phyloP scores from a whole-genome alignment of 2,329 filamentous ascomycete genomes.

The Aspergillus luchuensis region DNA sequence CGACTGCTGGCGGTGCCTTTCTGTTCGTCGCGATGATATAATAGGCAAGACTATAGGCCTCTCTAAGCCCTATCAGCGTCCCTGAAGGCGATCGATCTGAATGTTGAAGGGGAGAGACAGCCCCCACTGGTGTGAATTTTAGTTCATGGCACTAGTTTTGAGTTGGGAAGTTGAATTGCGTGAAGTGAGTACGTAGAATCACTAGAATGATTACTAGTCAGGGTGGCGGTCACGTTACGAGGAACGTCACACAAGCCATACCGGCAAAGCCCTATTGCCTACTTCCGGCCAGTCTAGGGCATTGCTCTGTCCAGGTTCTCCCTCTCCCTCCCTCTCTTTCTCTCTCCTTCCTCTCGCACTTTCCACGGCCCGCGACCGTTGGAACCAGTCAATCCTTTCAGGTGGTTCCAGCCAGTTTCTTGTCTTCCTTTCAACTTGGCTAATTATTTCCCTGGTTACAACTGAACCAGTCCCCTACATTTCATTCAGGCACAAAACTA shows the following conservation, averaged over 20 bases:
- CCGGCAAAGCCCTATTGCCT: background rate
- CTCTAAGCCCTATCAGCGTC: background rate
- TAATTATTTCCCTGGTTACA: background rate
- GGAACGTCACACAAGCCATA: too few relatives aligned
- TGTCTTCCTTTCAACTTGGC: background rate
- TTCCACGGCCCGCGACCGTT: background rate
- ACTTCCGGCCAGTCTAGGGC: background rate
- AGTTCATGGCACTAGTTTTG: background rate
- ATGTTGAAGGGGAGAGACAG: background rate
- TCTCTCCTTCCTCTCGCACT: too few relatives aligned
- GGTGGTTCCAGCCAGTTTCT: background rate
- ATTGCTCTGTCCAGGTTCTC: too few relatives aligned
- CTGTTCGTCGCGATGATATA: background rate
- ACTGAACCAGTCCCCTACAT: background rate
- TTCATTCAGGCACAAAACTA: background rate
- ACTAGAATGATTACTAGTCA: too few relatives aligned
- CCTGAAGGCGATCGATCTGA: background rate
- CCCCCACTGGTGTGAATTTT: background rate
- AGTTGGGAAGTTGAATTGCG: background rate
- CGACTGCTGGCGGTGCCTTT: background rate
- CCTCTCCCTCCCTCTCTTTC: too few relatives aligned
- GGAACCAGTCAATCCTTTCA: background rate
- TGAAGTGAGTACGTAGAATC: too few relatives aligned
- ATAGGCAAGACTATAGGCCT: background rate
- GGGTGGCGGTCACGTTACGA: too few relatives aligned